Evolutionary conservation across 805 yeast species (phyloP), one percentile per base, ranked within the genome.

Genomic region (Teunomyces aglyptinius): DNA sequence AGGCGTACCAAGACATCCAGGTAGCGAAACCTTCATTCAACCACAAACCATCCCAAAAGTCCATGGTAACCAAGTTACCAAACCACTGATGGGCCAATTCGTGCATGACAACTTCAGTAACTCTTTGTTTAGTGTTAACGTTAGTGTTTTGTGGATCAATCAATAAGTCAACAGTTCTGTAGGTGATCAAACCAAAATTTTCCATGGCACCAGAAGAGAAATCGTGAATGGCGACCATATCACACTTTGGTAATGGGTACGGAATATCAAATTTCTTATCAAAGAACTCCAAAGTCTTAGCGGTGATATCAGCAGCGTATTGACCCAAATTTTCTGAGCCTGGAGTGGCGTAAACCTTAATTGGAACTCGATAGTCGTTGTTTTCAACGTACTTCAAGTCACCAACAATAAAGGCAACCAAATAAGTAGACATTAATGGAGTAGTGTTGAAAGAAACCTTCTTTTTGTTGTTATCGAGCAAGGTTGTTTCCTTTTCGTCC

Each of bases 61-160:
- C 91, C 95, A 87, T 87, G 45, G 96, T 87, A 49, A 87, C 95
- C 67, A 87, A 75, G 67, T 87, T 85, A 62, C 96, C 96, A 59
- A 87, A 87, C 96, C 96, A 87, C 72, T 87, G 96, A 67, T 87
- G 96, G 42, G 95, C 94, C 70, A 87, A 77, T 70, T 87, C 96
- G 70, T 87, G 96, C 71, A 85, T 88, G 38, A 87, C 90, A 41
- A 87, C 94, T 61, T 87, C 92, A 31, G 90, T 86, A 33, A 87
- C 94, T 64, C 91, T 77, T 63, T 82, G 83, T 63, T 82, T 80
- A 54, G 85, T 78, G 49, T 71, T 73, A 51, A 81, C 71, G 50
- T 83, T 81, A 42, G 94, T 81, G 57, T 78, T 78, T 56, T 80
- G 78, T 52, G 87, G 89, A 61, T 85, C 92, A 54, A 84, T 75